Evolutionary conservation across 257 asterid genomes (phyloP).

Genomic region (Hygrophila difformis): DNA sequence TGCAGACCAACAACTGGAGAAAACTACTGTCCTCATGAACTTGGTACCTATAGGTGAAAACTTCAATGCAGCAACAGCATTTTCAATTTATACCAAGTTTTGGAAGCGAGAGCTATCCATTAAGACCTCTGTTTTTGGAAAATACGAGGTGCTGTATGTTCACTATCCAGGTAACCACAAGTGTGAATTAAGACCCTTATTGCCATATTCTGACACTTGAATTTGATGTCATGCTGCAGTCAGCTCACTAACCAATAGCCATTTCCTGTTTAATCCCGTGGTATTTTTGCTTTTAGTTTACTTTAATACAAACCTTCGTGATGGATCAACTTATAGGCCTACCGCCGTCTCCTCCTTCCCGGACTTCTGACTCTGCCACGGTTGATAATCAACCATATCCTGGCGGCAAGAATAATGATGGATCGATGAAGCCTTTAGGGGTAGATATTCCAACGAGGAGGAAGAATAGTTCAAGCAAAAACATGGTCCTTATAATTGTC

Average conservation of each 20-base stretch:
- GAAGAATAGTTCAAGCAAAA: slow-evolving; percentile 33
- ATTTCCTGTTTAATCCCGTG: neutral
- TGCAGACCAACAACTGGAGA: slow-evolving; percentile 56
- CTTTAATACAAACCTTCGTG: slow-evolving; percentile 8
- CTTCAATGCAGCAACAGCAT: slow-evolving; percentile 41
- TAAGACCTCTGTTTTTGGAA: slow-evolving; percentile 47
- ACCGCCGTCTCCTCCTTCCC: slow-evolving; percentile 84
- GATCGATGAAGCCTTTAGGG: slow-evolving; percentile 66
- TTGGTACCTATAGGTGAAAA: slow-evolving; percentile 53
- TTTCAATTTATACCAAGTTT: slow-evolving; percentile 53
- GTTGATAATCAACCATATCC: slow-evolving; percentile 38
- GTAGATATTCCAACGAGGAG: slow-evolving; percentile 52
- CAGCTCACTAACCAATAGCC: too few species aligned
- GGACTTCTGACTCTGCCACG: slow-evolving; percentile 34
- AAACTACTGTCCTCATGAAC: slow-evolving; percentile 56
- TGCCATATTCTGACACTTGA: too few species aligned
- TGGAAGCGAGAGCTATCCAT: slow-evolving; percentile 59
- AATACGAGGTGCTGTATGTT: slow-evolving; percentile 61
- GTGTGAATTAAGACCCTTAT: too few species aligned
- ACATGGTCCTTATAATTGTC: slow-evolving; percentile 39
- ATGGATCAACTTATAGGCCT: slow-evolving; percentile 42
- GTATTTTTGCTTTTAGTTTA: neutral
- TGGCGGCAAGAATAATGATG: slow-evolving; percentile 27
- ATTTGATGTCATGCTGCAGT: neutral
- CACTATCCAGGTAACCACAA: slow-evolving; percentile 66